phyloP scores from a whole-genome alignment of 441 rosid genomes.

The Pelargonium myrrhifolium region DNA sequence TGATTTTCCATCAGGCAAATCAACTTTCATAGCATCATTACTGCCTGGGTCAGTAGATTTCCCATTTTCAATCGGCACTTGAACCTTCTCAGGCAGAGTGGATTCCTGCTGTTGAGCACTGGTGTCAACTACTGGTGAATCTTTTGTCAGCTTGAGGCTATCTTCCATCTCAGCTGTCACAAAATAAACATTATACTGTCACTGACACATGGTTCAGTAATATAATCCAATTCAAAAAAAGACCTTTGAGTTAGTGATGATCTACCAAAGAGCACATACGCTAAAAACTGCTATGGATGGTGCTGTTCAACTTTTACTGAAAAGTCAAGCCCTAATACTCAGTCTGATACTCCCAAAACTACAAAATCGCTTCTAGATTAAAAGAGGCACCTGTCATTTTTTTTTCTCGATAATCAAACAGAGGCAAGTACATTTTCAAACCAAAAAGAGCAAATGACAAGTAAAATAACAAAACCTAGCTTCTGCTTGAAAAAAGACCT shows the following conservation, averaged over 20 bases:
- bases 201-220: neutral
- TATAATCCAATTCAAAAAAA: neutral
- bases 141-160: constrained; percentile 6
- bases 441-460: neutral
- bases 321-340: neutral
- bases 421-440: neutral
- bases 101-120: constrained; percentile 28
- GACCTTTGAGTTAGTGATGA: neutral
- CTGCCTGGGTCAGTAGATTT: constrained; percentile 17
- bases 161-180: neutral
- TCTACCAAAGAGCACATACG: neutral
- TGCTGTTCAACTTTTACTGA: neutral
- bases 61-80: constrained; percentile 24
- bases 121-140: constrained; percentile 31
- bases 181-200: neutral
- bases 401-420: constrained; percentile 1
- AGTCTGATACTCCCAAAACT: neutral
- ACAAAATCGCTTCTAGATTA: neutral
- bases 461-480: neutral
- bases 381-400: neutral
- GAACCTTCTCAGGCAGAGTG: constrained; percentile 17
- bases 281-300: neutral
- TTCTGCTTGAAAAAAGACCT: neutral
- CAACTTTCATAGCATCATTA: constrained; percentile 28
- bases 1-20: constrained; percentile 33